phyloP scores from a whole-genome alignment of 208 protist genomes.

The Naegleria fowleri region DNA sequence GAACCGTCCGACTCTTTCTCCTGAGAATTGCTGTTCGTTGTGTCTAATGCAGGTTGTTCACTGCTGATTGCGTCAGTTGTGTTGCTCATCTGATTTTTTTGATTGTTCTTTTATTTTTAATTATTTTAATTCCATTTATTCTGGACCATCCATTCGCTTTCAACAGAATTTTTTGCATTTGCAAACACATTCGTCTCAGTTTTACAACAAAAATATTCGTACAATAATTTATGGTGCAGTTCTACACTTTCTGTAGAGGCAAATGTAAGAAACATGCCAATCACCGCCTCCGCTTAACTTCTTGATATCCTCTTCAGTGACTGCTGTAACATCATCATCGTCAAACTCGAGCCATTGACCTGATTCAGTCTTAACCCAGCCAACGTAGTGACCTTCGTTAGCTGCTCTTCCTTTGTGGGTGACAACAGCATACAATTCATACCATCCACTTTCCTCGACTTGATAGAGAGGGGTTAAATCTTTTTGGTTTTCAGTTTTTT shows the following conservation, averaged over 20 bases:
- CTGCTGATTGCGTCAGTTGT: too few species aligned
- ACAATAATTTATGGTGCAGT: too few species aligned
- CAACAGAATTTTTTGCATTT: too few species aligned
- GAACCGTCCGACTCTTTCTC: too few species aligned
- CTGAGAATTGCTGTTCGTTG: too few species aligned
- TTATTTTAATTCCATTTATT: too few species aligned
- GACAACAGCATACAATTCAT: constrained; percentile 76
- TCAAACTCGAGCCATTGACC: constrained; percentile 36
- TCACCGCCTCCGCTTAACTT: constrained; percentile 31
- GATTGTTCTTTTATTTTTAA: too few species aligned
- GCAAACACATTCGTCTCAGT: too few species aligned
- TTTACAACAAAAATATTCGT: too few species aligned
- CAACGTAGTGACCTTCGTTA: constrained; percentile 80
- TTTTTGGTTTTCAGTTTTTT: constrained; percentile 22
- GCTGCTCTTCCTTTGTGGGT: constrained; percentile 78
- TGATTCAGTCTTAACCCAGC: constrained; percentile 66
- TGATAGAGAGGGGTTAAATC: neutral
- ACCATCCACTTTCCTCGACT: constrained; percentile 56
- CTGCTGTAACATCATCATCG: constrained; percentile 33
- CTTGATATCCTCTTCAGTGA: constrained; percentile 32
- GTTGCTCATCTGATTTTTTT: too few species aligned
- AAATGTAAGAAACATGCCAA: constrained; percentile 15
- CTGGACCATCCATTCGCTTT: too few species aligned
- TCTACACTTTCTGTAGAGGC: neutral
- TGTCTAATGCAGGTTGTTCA: too few species aligned